phyloP scores from a whole-genome alignment of 2,329 filamentous ascomycete species.

The Cercospora sojina region DNA sequence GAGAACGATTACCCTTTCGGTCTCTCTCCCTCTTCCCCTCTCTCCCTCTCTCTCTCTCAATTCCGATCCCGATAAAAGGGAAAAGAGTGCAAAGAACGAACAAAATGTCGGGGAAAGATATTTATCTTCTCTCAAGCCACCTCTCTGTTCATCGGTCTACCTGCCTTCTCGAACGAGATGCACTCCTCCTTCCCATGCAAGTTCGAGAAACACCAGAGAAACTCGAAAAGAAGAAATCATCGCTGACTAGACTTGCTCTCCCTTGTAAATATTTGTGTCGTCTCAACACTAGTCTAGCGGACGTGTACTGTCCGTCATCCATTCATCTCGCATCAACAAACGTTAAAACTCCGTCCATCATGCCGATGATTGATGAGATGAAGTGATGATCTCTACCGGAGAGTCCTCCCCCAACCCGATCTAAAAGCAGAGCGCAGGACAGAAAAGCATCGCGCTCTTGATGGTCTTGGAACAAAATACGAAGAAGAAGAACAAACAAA shows the following conservation, averaged over 20 bases:
- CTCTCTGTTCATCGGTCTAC: not conserved
- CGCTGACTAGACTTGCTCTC: not conserved
- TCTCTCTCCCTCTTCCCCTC: too few relatives aligned
- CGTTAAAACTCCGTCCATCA: not conserved
- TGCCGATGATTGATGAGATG: not conserved
- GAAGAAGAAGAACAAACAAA: not conserved
- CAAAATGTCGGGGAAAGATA: not conserved
- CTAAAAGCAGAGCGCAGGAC: not conserved
- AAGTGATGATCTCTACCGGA: not conserved
- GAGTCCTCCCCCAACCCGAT: not conserved
- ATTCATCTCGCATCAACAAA: not conserved
- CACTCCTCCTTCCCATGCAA: not conserved
- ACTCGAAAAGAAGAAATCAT: not conserved
- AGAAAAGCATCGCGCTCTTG: not conserved
- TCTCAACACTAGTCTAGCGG: not conserved
- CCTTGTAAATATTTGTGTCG: not conserved
- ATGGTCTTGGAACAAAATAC: not conserved
- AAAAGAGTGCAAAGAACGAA: not conserved
- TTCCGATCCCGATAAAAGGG: not conserved
- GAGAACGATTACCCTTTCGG: too few relatives aligned
- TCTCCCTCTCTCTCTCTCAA: too few relatives aligned
- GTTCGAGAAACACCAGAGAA: not conserved
- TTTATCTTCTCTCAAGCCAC: not conserved
- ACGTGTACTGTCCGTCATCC: not conserved
- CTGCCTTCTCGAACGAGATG: not conserved